A percentile compares a stretch with the other conserved stretches of the same genome.
phyloP scores from a whole-genome alignment of 129 eudicot species.

The Centrapalus pauciflorus region DNA sequence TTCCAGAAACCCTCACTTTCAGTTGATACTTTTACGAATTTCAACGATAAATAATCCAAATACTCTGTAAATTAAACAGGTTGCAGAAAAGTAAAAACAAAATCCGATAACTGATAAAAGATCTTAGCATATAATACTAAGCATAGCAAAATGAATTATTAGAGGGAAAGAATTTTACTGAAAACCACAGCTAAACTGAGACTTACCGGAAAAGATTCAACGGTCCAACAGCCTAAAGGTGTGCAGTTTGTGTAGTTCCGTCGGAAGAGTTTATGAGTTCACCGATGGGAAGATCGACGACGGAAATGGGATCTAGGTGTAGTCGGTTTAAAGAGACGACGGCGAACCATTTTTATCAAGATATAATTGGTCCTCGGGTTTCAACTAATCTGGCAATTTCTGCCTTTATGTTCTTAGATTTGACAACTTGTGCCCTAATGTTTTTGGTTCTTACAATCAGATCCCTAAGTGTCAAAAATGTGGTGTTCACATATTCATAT shows the following conservation, averaged over 20 bases:
- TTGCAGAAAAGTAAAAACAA: background rate
- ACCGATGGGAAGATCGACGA: background rate
- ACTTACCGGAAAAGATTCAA: slow-evolving; percentile 13
- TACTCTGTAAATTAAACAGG: background rate
- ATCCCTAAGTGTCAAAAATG: no score
- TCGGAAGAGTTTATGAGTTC: background rate
- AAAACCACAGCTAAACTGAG: background rate
- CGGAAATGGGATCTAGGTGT: background rate
- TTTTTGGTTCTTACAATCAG: no score
- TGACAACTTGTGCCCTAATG: background rate
- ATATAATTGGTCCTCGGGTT: background rate
- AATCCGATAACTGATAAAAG: background rate
- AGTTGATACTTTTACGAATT: background rate
- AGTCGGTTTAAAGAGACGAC: background rate
- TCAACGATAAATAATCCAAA: background rate
- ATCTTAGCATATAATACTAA: background rate
- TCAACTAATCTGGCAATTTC: background rate
- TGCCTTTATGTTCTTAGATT: background rate
- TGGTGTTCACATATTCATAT: no score
- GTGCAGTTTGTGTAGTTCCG: background rate
- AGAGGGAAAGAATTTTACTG: background rate
- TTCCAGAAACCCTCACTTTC: background rate
- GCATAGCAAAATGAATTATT: background rate
- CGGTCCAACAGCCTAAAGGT: background rate
- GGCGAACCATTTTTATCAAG: background rate